phyloP scores from a whole-genome alignment of 495 filamentous ascomycete species.

The Neurospora hispaniola region DNA sequence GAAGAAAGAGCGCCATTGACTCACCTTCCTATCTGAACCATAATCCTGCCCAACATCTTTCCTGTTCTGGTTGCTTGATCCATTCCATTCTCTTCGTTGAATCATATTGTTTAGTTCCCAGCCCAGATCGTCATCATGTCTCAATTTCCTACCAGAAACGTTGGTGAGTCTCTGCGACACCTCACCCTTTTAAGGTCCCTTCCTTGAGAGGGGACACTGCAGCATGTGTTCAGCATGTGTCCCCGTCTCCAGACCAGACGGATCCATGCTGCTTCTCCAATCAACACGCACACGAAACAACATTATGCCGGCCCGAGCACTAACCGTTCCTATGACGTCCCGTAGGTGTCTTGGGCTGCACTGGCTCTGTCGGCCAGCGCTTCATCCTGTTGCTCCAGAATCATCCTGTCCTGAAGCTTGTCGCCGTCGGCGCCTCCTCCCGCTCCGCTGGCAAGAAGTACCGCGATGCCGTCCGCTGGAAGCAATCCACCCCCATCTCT shows the following conservation, averaged over 20 bases:
- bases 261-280: background rate
- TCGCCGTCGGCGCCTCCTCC: slow-evolving; percentile 68
- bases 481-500: slow-evolving; percentile 66
- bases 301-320: background rate
- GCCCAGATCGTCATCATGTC: slow-evolving; percentile 17
- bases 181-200: background rate
- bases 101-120: background rate
- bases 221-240: background rate
- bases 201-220: background rate
- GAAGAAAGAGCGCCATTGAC: background rate
- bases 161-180: slow-evolving; percentile 27
- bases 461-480: slow-evolving; percentile 75
- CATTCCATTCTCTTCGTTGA: background rate
- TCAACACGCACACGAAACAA: slow-evolving; percentile 1
- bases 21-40: background rate
- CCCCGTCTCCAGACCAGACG: background rate
- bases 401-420: slow-evolving; percentile 65
- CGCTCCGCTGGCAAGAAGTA: slow-evolving; percentile 75
- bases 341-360: slow-evolving; percentile 57
- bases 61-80: background rate
- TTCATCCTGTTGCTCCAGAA: slow-evolving; percentile 74
- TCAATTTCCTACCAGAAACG: slow-evolving; percentile 41
- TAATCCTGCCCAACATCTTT: background rate
- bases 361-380: slow-evolving; percentile 78
- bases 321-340: background rate